phyloP scores from a whole-genome alignment of 768 basidiomycete genomes.

The Glaciozyma martinii region DNA sequence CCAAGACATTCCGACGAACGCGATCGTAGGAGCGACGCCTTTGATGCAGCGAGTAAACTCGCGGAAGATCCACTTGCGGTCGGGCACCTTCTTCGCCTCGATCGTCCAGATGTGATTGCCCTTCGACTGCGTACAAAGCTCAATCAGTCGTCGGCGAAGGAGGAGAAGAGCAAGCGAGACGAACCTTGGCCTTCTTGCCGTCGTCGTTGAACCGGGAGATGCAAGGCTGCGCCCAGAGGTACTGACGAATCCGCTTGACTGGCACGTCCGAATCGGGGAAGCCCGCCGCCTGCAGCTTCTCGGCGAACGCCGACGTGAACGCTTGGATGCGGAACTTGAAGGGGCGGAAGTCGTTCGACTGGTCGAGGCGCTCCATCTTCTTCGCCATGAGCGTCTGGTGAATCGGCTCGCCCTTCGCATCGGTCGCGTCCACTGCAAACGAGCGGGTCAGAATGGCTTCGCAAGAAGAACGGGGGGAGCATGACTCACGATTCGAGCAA shows the following conservation, averaged over 20 bases:
- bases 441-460: slow-evolving; percentile 2
- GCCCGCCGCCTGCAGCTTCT: slow-evolving; percentile 52
- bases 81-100: slow-evolving; percentile 58
- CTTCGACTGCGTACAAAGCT: slow-evolving; percentile 18
- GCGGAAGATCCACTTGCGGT: slow-evolving; percentile 71
- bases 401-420: slow-evolving; percentile 89
- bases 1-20: slow-evolving; percentile 57
- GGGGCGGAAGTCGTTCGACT: slow-evolving; percentile 90
- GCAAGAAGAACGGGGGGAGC: background rate
- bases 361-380: slow-evolving; percentile 90
- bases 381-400: slow-evolving; percentile 98
- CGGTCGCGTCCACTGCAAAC: slow-evolving; percentile 72
- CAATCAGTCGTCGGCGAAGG: background rate
- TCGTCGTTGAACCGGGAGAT: slow-evolving; percentile 98
- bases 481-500: slow-evolving; percentile 79
- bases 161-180: background rate
- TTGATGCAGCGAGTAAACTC: slow-evolving; percentile 82
- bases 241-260: slow-evolving; percentile 47
- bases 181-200: slow-evolving; percentile 88
- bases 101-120: slow-evolving; percentile 99
- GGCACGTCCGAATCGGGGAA: slow-evolving; percentile 28
- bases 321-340: slow-evolving; percentile 99
- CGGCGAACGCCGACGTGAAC: slow-evolving; percentile 90
- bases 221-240: slow-evolving; percentile 87
- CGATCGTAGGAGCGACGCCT: slow-evolving; percentile 68